Evolutionary conservation across 2,329 filamentous ascomycete species (phyloP).

Genomic region (Diaporthe helianthi): DNA sequence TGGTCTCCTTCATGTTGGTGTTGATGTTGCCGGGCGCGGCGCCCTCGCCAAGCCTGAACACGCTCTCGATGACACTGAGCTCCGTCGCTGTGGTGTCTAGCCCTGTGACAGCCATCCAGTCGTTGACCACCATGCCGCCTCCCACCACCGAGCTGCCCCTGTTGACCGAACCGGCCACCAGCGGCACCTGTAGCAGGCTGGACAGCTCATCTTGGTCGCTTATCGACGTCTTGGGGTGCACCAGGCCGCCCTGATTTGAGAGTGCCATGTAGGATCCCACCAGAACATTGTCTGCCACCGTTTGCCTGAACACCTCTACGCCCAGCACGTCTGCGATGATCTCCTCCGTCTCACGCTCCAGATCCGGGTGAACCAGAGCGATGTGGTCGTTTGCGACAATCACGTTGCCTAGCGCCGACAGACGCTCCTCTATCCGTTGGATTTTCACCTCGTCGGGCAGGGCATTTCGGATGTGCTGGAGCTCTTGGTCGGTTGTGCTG

Average conservation of each 20-base stretch:
- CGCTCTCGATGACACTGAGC: conserved; percentile 92
- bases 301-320: conserved; percentile 91
- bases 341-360: conserved; percentile 98
- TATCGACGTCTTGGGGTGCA: conserved; percentile 95
- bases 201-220: conserved; percentile 98
- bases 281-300: conserved; percentile 94
- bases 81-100: conserved; percentile 97
- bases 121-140: conserved; percentile 95
- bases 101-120: conserved; percentile 95
- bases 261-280: conserved; percentile 97
- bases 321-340: conserved; percentile 94
- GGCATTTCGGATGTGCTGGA: conserved; percentile 95
- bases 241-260: conserved; percentile 94
- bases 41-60: conserved; percentile 93
- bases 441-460: conserved; percentile 92
- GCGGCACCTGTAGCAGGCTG: conserved; percentile 89
- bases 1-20: conserved; percentile 90
- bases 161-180: conserved; percentile 94
- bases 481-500: conserved; percentile 95
- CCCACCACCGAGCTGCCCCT: conserved; percentile 94
- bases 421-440: conserved; percentile 95
- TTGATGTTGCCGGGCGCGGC: conserved; percentile 80
- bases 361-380: conserved; percentile 91
- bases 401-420: conserved; percentile 95
- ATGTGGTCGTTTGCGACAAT: conserved; percentile 98